phyloP scores from a whole-genome alignment of 768 basidiomycete genomes.

The Termitomyces sp. region DNA sequence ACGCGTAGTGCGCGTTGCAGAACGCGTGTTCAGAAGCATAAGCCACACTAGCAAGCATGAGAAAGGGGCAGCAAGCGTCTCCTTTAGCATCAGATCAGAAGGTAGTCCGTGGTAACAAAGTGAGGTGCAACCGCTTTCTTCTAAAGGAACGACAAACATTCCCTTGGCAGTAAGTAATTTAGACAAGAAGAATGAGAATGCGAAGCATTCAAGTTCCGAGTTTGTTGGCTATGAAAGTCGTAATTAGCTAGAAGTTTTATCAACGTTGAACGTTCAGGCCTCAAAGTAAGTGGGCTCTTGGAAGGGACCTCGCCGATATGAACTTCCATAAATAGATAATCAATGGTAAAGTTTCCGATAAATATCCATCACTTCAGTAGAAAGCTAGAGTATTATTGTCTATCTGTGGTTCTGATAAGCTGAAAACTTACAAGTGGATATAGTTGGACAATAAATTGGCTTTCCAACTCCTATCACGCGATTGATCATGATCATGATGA shows the following conservation, averaged over 20 bases:
- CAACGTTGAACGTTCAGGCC: neutral
- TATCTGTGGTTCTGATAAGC: neutral
- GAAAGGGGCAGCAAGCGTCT: neutral
- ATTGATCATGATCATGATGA: too few relatives aligned
- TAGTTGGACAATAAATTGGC: neutral
- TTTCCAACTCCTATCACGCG: neutral
- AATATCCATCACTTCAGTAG: neutral
- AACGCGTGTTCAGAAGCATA: neutral
- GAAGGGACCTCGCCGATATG: neutral
- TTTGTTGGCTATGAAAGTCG: too few relatives aligned
- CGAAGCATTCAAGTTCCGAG: neutral
- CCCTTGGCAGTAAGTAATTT: too few relatives aligned
- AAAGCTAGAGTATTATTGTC: neutral
- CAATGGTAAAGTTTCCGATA: neutral
- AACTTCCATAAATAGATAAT: neutral
- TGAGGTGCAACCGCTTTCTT: neutral
- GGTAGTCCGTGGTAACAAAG: neutral
- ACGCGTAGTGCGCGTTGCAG: slow-evolving; percentile 11
- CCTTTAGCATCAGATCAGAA: neutral
- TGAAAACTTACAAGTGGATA: neutral
- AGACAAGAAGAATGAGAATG: neutral
- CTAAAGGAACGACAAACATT: neutral
- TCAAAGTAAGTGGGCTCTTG: neutral
- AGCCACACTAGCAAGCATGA: neutral
- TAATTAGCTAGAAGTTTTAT: neutral